Percentiles rank a stretch among this genome's conserved stretches.
These are phyloP conservation scores for Colletotrichum musicola DNA, from an alignment of 2,329 filamentous ascomycete species.

Conservation along the genomic window DNA sequence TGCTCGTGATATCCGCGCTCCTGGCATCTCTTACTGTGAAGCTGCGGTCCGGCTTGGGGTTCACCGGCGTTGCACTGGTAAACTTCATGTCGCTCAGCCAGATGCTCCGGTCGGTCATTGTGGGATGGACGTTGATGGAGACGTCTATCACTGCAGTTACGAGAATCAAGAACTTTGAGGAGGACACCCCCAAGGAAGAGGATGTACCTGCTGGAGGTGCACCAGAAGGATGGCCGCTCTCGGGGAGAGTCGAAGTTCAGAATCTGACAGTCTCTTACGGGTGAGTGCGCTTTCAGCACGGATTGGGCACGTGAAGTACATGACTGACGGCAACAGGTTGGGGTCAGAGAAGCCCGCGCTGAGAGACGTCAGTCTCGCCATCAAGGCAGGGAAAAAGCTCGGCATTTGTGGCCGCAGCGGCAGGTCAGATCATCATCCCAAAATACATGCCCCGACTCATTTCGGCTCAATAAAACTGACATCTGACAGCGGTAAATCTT, in stretches of 20 bases:
- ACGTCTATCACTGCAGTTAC: neutral
- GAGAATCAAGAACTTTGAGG: neutral
- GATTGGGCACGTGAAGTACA: neutral
- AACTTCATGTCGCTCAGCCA: constrained; percentile 8
- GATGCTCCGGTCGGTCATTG: neutral
- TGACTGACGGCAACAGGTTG: neutral
- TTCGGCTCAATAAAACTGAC: neutral
- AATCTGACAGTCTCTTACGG: neutral
- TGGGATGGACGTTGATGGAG: constrained; percentile 2
- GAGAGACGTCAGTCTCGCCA: neutral
- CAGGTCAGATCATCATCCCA: neutral
- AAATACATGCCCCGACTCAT: neutral
- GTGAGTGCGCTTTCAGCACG: neutral
- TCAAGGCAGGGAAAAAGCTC: neutral
- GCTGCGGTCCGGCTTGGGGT: neutral
- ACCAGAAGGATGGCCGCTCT: neutral
- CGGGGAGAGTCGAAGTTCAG: neutral
- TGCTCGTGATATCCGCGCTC: constrained; percentile 55
- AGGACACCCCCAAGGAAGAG: neutral
- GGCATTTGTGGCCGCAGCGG: constrained; percentile 9
- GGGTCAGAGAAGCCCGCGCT: neutral
- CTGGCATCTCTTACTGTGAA: constrained; percentile 58
- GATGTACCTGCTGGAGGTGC: neutral
- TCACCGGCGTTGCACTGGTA: neutral
- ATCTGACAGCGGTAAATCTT: constrained; percentile 93